phyloP scores from a whole-genome alignment of 78 protist species.

The Diacronema lutheri region DNA sequence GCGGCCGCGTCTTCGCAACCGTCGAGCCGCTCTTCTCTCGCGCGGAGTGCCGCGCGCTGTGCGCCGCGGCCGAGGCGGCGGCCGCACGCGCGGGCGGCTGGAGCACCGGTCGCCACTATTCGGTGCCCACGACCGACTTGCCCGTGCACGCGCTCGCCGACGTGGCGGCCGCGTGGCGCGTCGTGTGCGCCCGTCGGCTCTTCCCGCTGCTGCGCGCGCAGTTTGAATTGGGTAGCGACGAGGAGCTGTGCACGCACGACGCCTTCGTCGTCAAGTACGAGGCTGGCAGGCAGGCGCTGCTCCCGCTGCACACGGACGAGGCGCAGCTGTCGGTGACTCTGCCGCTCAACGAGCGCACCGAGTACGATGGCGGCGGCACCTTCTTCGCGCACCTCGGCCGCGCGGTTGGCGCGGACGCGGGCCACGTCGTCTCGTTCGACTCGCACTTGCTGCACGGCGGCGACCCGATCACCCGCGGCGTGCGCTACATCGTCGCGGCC shows the following conservation, averaged over 20 bases:
- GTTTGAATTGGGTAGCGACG: neutral
- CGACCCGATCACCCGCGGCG: neutral
- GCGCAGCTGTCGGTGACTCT: neutral
- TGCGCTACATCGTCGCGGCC: conserved; percentile 5
- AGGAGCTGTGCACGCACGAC: neutral
- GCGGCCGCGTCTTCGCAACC: too few species aligned
- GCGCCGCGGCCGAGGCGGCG: neutral
- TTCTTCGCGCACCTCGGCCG: neutral
- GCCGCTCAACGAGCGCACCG: neutral
- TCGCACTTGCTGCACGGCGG: neutral
- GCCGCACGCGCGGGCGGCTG: neutral
- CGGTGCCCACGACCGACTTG: conserved; percentile 1
- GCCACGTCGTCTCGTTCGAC: neutral
- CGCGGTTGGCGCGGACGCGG: neutral
- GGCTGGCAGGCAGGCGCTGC: conserved; percentile 7
- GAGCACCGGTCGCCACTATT: neutral
- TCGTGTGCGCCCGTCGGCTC: neutral
- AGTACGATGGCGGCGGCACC: conserved; percentile 1
- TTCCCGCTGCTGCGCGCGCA: neutral
- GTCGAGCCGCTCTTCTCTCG: neutral
- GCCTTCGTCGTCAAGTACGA: neutral
- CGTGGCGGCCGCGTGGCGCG: neutral
- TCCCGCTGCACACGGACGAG: conserved; percentile 6
- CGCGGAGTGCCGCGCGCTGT: neutral
- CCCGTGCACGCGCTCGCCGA: neutral